Conservation (phyloP, 768 basidiomycete species). For the Mycena rebaudengoi region DNA sequence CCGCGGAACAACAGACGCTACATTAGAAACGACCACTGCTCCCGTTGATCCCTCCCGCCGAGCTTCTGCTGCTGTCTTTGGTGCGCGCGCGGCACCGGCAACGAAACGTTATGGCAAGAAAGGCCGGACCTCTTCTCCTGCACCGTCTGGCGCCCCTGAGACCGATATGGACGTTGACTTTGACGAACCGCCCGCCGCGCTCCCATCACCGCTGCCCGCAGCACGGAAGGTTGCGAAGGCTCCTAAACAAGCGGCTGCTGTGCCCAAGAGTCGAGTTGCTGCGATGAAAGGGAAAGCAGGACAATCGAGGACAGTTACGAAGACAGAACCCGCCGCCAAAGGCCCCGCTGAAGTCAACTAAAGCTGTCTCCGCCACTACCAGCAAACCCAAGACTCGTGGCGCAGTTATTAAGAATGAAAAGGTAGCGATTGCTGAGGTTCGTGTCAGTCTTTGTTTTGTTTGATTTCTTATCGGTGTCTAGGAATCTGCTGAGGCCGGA, state of each 20-base stretch:
- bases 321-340: conserved; percentile 14
- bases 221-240: neutral
- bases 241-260: neutral
- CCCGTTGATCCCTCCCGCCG: neutral
- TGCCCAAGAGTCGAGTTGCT: conserved; percentile 29
- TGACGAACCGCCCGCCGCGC: conserved; percentile 40
- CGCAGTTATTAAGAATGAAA: neutral
- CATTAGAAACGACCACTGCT: neutral
- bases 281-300: conserved; percentile 42
- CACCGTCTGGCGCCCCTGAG: conserved; percentile 9
- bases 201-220: neutral
- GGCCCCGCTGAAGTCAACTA: conserved; percentile 16
- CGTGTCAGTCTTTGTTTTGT: neutral
- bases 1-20: neutral
- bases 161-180: conserved; percentile 36
- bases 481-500: conserved; percentile 1
- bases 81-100: conserved; percentile 16
- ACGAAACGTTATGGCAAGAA: conserved; percentile 43
- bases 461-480: neutral
- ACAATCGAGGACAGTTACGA: conserved; percentile 24
- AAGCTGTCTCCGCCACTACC: conserved; percentile 1
- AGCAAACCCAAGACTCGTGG: conserved; percentile 3
- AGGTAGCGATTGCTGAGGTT: neutral
- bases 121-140: conserved; percentile 42
- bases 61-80: conserved; percentile 10